Base-by-base conservation (phyloP, 2,329 filamentous ascomycete genomes). In the Fusarium aywerte region DNA sequence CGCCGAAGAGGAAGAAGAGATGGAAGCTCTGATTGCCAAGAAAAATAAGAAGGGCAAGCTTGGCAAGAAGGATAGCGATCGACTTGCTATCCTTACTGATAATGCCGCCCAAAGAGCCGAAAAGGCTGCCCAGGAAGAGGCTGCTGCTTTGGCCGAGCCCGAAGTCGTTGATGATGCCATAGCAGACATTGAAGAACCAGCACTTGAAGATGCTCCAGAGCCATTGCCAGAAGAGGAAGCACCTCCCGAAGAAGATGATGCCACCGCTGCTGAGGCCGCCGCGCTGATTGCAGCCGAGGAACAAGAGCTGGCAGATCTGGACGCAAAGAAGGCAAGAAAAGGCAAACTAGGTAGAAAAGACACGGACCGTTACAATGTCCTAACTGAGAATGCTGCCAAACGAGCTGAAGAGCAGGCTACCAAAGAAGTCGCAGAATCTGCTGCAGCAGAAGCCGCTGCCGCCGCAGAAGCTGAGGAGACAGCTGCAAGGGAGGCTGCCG, bases 241-340 rank as follows among this genome's bases (percentile, higher is more conserved):
- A 5, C 25, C 32, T 21, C 23, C 25, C 8, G 48, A 50, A 44
- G 52, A 35, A n/a, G 73, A 72, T 20, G 75, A 77, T 40, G 70
- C 69, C n/a, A 70, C 52, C 4, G 65, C 61, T 4, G 57, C 55
- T 9, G 68, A 70, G 29, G 62, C 67, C 18, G 59, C 65, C 3
- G 68, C 55, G 10, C 31, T 43, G 6, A 44, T 69, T 39, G 64
- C 64, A 4, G 60, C 65, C n/a, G 77, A 80, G 48, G 78, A 81
- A 62, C 73, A 75, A 21, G 78, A 83, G 54, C 69, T 83, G 5
- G 78, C 75, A 23, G 71, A 75, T 3, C 73, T 84, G 5, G 81
- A 80, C 39, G 76, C 79, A 29, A 87, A 85, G 72, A 85, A 84
- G 67, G 78, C 78, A 9, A 84, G 81, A 69, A 87, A 83, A 73